Evolutionary conservation across 1,284 basidiomycete genomes (phyloP).

Genomic region (Athelia psychrophila): DNA sequence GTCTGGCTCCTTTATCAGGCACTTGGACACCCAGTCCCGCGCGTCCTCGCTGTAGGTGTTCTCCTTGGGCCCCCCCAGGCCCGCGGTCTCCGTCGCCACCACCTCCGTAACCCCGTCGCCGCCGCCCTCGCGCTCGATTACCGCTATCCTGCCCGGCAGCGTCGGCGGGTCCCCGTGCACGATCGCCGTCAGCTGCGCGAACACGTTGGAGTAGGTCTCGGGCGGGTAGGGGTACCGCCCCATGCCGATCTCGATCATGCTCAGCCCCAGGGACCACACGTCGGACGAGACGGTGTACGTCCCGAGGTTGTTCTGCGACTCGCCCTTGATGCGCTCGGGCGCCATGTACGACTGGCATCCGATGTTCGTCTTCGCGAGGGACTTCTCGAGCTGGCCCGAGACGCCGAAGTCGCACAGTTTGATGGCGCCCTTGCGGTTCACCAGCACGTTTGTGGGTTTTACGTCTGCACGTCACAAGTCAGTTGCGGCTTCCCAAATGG

Average conservation of each 20-base stretch:
- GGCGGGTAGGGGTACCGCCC: slow-evolving; percentile 97
- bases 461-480: slow-evolving; percentile 64
- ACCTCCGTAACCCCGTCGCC: slow-evolving; percentile 12
- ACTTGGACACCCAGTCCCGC: slow-evolving; percentile 57
- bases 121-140: slow-evolving; percentile 22
- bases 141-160: slow-evolving; percentile 49
- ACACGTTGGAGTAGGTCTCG: slow-evolving; percentile 97
- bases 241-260: slow-evolving; percentile 90
- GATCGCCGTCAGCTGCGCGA: slow-evolving; percentile 94
- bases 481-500: neutral
- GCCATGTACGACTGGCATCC: slow-evolving; percentile 99
- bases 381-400: slow-evolving; percentile 95
- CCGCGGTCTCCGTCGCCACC: slow-evolving; percentile 11
- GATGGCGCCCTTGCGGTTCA: slow-evolving; percentile 86
- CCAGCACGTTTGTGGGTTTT: slow-evolving; percentile 96
- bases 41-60: slow-evolving; percentile 40
- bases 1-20: slow-evolving; percentile 78
- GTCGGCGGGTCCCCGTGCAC: slow-evolving; percentile 92
- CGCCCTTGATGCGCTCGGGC: slow-evolving; percentile 94
- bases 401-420: slow-evolving; percentile 99
- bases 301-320: slow-evolving; percentile 81
- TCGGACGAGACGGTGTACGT: slow-evolving; percentile 98
- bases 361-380: slow-evolving; percentile 96
- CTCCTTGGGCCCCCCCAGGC: too few relatives aligned
- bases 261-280: slow-evolving; percentile 97